Conservation (phyloP, 768 basidiomycete genomes). For the Gymnopilus junonius region DNA sequence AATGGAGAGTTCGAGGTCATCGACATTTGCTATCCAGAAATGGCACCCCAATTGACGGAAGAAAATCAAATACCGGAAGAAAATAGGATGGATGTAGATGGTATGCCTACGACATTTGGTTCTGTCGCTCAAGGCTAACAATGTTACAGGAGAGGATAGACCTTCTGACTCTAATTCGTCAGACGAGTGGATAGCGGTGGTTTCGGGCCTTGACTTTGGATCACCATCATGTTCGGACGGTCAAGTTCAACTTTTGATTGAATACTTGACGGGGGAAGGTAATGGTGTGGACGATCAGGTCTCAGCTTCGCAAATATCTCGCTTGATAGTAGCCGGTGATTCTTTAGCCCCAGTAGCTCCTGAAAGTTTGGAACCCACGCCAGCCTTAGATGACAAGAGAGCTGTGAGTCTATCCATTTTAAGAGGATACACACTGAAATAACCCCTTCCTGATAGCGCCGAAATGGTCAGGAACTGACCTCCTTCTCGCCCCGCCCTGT, state of each 20-base stretch:
- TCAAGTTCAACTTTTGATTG: slow-evolving; percentile 84
- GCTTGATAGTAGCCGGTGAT: slow-evolving; percentile 90
- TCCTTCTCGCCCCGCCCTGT: slow-evolving; percentile 81
- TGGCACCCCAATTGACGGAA: slow-evolving; percentile 64
- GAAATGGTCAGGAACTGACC: slow-evolving; percentile 64
- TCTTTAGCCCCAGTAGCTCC: slow-evolving; percentile 63
- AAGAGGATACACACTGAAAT: slow-evolving; percentile 8
- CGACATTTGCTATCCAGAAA: slow-evolving; percentile 83
- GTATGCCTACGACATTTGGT: slow-evolving; percentile 38
- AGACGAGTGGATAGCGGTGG: slow-evolving; percentile 82
- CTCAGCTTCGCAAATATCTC: slow-evolving; percentile 72
- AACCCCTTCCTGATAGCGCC: slow-evolving; percentile 48
- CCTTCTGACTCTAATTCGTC: slow-evolving; percentile 19
- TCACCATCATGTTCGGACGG: slow-evolving; percentile 64
- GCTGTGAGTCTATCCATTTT: slow-evolving; percentile 44
- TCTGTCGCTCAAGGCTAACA: neutral
- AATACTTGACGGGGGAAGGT: slow-evolving; percentile 85
- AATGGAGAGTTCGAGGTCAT: slow-evolving; percentile 93
- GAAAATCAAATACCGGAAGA: slow-evolving; percentile 27
- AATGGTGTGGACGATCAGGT: slow-evolving; percentile 71
- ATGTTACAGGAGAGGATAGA: slow-evolving; percentile 5
- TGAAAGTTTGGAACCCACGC: slow-evolving; percentile 34
- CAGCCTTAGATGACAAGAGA: slow-evolving; percentile 53
- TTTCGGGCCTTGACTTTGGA: slow-evolving; percentile 87
- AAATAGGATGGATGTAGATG: slow-evolving; percentile 73